Percentiles rank a stretch among this genome's conserved stretches.
Evolutionary conservation across 1,284 basidiomycete species (phyloP).

Genomic region (Microbotryomycetes sp.): DNA sequence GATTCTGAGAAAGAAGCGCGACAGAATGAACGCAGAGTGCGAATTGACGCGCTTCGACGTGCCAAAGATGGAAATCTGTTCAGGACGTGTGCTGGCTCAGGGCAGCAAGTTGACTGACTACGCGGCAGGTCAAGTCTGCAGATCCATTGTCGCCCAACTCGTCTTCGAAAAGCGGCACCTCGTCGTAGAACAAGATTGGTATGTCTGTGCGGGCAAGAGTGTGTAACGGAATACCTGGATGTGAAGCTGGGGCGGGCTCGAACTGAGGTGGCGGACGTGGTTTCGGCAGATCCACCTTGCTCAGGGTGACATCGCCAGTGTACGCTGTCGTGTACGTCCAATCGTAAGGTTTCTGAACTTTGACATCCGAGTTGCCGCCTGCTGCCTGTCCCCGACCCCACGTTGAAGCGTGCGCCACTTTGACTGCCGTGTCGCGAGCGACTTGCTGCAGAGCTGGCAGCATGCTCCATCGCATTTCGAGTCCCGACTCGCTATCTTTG

Average conservation of each 20-base stretch:
- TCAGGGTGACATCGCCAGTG: conserved; percentile 50
- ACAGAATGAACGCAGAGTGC: conserved; percentile 83
- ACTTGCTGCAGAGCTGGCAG: conserved; percentile 65
- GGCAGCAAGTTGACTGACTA: conserved; percentile 52
- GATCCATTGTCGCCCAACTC: conserved; percentile 91
- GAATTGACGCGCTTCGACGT: conserved; percentile 84
- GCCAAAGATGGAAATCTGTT: background rate
- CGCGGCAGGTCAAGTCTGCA: conserved; percentile 68
- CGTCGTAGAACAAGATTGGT: conserved; percentile 90
- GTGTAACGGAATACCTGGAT: conserved; percentile 59
- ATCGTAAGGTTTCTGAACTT: conserved; percentile 68
- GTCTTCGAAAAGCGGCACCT: conserved; percentile 85
- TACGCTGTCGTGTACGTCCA: conserved; percentile 97
- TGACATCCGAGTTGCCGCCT: conserved; percentile 11
- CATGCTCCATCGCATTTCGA: conserved; percentile 43
- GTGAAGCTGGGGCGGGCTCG: conserved; percentile 44
- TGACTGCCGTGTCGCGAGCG: conserved; percentile 68
- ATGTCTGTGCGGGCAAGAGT: conserved; percentile 74
- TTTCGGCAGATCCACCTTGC: background rate
- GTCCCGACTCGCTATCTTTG: conserved; percentile 34
- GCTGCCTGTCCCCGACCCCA: conserved; percentile 68
- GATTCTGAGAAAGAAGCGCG: conserved; percentile 86
- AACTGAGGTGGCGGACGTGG: background rate
- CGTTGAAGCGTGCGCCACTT: conserved; percentile 86
- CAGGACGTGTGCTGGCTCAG: background rate